A percentile compares a stretch with the other conserved stretches of the same genome.
Evolutionary conservation across 352 stramenopile genomes (phyloP).

Genomic region (Globisporangium spinosum): DNA sequence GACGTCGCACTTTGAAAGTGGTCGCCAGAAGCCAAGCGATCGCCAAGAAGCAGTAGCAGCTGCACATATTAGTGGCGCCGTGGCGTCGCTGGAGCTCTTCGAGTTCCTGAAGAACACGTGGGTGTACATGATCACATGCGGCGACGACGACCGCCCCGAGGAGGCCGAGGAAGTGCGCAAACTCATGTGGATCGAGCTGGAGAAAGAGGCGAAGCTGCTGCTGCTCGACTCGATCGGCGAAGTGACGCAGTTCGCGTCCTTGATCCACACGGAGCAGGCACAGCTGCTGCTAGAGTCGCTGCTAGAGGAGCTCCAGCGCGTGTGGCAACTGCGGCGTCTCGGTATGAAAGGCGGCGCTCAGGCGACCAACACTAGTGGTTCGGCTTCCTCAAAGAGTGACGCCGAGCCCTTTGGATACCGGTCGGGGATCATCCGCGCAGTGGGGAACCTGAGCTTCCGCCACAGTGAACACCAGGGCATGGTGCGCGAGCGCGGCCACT

Average conservation of each 20-base stretch:
- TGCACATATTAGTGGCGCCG: conserved; percentile 1
- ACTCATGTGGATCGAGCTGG: conserved; percentile 67
- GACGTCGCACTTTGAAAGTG: conserved; percentile 19
- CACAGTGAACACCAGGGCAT: conserved; percentile 66
- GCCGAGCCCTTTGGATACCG: conserved; percentile 67
- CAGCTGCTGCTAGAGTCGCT: conserved; percentile 38
- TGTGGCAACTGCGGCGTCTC: conserved; percentile 47
- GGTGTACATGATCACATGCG: conserved; percentile 36
- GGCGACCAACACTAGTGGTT: conserved; percentile 19
- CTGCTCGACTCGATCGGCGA: conserved; percentile 69
- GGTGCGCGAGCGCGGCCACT: conserved; percentile 63
- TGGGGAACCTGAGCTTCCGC: conserved; percentile 83
- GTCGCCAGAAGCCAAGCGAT: conserved; percentile 1
- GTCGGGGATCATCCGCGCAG: conserved; percentile 69
- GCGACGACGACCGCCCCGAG: conserved; percentile 54
- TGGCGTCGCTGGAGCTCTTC: conserved; percentile 22
- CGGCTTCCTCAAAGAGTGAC: neutral
- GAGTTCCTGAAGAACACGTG: conserved; percentile 59
- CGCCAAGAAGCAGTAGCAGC: conserved; percentile 13
- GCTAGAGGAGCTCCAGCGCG: conserved; percentile 51
- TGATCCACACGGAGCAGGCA: conserved; percentile 6
- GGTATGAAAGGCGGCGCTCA: neutral
- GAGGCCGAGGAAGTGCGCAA: conserved; percentile 59
- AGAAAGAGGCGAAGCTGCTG: conserved; percentile 75
- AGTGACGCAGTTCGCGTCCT: conserved; percentile 28